phyloP scores from a whole-genome alignment of 176 grass and related monocot species.

The Bolboschoenus planiculmis region DNA sequence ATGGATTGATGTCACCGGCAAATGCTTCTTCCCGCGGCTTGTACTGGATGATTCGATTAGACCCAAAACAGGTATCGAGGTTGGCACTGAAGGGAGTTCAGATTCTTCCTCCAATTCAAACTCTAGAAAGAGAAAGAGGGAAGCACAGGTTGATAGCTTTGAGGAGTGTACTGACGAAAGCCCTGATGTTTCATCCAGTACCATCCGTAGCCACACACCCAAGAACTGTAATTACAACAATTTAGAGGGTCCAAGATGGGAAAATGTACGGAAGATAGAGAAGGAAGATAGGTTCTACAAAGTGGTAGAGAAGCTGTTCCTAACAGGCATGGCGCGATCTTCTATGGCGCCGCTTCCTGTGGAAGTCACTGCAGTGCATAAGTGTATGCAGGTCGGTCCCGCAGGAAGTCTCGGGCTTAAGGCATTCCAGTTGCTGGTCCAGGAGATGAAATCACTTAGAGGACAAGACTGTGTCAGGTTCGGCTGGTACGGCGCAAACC shows the following conservation, averaged over 20 bases:
- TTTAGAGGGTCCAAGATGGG: slow-evolving; percentile 16
- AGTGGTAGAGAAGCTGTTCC: slow-evolving; percentile 56
- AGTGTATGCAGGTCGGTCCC: slow-evolving; percentile 19
- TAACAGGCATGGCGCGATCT: slow-evolving; percentile 29
- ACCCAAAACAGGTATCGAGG: not conserved
- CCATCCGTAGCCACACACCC: not conserved
- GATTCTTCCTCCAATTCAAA: slow-evolving; percentile 7
- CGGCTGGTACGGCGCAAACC: slow-evolving; percentile 55
- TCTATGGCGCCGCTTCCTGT: not conserved
- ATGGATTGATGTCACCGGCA: slow-evolving; percentile 69
- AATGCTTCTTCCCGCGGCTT: slow-evolving; percentile 50
- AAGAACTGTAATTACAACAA: not conserved
- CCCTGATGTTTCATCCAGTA: not conserved
- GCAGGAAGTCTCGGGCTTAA: slow-evolving; percentile 14
- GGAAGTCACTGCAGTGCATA: slow-evolving; percentile 52
- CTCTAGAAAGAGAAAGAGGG: slow-evolving; percentile 4
- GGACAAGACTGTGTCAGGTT: slow-evolving; percentile 42
- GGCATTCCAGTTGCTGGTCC: slow-evolving; percentile 38
- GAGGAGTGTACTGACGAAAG: slow-evolving; percentile 35
- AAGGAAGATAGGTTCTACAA: slow-evolving; percentile 47
- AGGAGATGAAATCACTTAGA: slow-evolving; percentile 33
- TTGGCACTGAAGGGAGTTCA: not conserved
- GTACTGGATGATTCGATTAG: not conserved
- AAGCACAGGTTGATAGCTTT: not conserved
- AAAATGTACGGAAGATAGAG: slow-evolving; percentile 12